Percentiles rank a stretch among this genome's conserved stretches.
Conservation (phyloP, 2,329 filamentous ascomycete species). For the Beauveria sp. region DNA sequence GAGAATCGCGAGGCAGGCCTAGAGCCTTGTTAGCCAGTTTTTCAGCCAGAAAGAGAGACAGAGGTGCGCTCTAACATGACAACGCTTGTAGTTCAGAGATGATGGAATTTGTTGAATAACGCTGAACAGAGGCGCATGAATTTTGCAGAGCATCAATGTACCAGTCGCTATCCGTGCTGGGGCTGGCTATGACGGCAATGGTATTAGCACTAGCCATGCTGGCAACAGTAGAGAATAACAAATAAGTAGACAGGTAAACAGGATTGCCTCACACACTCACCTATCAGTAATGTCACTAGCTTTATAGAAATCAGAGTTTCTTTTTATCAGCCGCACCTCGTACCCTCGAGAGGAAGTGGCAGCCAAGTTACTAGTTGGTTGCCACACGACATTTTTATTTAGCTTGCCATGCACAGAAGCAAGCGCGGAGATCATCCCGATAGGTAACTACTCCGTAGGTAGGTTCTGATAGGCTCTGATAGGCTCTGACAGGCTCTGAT, state of each 20-base stretch:
- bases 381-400: neutral
- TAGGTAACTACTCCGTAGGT: neutral
- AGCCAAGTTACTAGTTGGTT: neutral
- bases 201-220: neutral
- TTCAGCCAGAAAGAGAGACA: neutral
- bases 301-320: neutral
- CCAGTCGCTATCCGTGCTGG: neutral
- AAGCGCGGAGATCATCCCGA: slow-evolving; percentile 7
- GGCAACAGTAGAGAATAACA: neutral
- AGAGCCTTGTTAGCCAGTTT: neutral
- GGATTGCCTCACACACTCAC: no score
- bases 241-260: no score
- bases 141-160: neutral
- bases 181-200: neutral
- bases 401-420: neutral
- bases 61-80: neutral
- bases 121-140: neutral
- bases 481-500: no score
- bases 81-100: neutral
- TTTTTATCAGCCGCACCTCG: neutral
- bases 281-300: neutral
- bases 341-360: neutral
- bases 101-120: neutral
- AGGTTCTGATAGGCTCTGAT: no score
- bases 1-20: neutral